A percentile compares a stretch with the other conserved stretches of the same genome.
phyloP scores from a whole-genome alignment of 495 filamentous ascomycete genomes.

The Baudoinia panamericana region DNA sequence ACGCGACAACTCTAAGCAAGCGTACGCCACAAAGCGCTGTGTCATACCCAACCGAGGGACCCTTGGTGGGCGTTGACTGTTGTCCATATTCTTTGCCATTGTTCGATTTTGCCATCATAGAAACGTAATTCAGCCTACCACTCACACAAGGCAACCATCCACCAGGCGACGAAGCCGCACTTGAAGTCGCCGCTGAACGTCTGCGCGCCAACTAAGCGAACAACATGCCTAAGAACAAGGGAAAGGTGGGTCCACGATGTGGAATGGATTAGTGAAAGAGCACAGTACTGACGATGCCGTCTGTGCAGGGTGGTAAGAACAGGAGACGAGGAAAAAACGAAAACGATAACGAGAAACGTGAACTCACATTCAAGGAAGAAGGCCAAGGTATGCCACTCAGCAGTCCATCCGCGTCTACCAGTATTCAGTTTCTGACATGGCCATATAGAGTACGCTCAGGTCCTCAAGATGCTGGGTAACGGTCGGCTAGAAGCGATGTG shows the following conservation, averaged over 20 bases:
- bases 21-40: slow-evolving; percentile 5
- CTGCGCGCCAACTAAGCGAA: slow-evolving; percentile 9
- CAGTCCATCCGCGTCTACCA: too few species aligned
- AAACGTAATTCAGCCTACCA: too few species aligned
- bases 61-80: neutral
- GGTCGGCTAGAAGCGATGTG: slow-evolving; percentile 91
- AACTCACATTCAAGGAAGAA: slow-evolving; percentile 97
- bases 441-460: slow-evolving; percentile 84
- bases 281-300: slow-evolving; percentile 13
- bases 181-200: too few species aligned
- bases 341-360: slow-evolving; percentile 99
- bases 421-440: too few species aligned
- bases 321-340: slow-evolving; percentile 98
- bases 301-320: slow-evolving; percentile 89
- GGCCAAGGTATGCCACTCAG: slow-evolving; percentile 59
- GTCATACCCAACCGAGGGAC: neutral
- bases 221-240: slow-evolving; percentile 96
- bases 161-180: slow-evolving; percentile 16
- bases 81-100: slow-evolving; percentile 1
- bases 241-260: slow-evolving; percentile 53
- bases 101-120: too few species aligned
- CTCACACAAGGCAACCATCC: too few species aligned
- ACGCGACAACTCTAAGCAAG: too few species aligned
- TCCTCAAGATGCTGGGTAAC: slow-evolving; percentile 97
- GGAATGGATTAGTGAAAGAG: neutral